Evolutionary conservation across 1,139 yeast genomes (phyloP), one percentile per base, ranked within the genome.

Genomic region (Citeromyces hawaiiensis): DNA sequence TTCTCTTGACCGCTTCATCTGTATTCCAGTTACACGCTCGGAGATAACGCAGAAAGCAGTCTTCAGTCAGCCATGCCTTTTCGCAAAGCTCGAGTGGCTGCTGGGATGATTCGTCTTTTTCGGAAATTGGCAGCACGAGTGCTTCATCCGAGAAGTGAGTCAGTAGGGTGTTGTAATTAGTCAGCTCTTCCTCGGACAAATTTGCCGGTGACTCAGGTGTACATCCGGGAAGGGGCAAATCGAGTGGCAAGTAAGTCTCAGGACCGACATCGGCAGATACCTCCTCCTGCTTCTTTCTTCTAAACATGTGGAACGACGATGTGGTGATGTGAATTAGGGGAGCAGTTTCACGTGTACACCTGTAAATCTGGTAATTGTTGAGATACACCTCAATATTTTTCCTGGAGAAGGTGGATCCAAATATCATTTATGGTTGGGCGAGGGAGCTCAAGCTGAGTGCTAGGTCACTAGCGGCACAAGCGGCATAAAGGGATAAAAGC

Each of bases 11-110:
- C 19, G 93, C 76, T 8, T 77, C 82, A 27, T 70, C 68, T 1
- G 67, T 61, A 40, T 76, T 71, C 96, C 97, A 91, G 55, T 83
- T 83, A 40, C 95, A 78, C 4, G 97, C 97, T 37, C 96, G 68
- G 40, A 88, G 63, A 53, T 88, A 91, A 51, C 98, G 68, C 50
- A 86, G 61, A 40, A 91, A 64, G 55, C 97, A 91, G 55, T 91
- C 96, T 48, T 76, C 72, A 4, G 96, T 81, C 36, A 91, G 64
- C 96, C 97, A 91, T 1, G 91, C 79, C 52, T 73, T 75, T 55
- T 91, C 98, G 40, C 60, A 67, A 13, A 66, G 73, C 2, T 67
- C 57, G 35, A 83, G 54, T 3, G 75, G 69, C 16, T 53, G 48
- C 38, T 42, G 45, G 3, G 34, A 3, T 8, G 27, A 18, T 1